These are phyloP conservation scores for Corymbia citriodora DNA, from an alignment of 441 rosid species.

Conservation along the genomic window DNA sequence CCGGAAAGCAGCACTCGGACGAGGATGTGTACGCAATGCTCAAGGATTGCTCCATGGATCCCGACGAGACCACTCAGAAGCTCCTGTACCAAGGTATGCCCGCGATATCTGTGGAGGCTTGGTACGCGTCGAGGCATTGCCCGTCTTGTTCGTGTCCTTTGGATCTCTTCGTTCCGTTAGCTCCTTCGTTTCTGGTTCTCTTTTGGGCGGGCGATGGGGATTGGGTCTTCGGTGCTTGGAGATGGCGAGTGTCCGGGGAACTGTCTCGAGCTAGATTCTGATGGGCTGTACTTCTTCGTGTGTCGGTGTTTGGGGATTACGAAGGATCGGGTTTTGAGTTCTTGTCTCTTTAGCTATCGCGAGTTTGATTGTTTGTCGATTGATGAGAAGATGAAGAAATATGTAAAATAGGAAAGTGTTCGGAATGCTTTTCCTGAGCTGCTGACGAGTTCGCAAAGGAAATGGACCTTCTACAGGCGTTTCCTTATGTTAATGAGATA, in stretches of 20 bases:
- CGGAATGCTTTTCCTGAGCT: not conserved
- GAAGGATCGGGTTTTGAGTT: not conserved
- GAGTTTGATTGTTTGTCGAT: not conserved
- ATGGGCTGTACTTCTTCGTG: not conserved
- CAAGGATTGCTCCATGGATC: slow-evolving; percentile 67
- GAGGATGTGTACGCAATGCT: slow-evolving; percentile 76
- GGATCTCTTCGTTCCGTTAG: not conserved
- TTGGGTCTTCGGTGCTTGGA: not conserved
- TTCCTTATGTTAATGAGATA: not conserved
- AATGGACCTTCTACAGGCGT: not conserved
- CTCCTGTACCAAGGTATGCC: slow-evolving; percentile 60
- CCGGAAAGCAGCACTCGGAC: slow-evolving; percentile 77
- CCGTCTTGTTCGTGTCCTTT: not conserved
- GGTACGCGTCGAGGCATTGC: not conserved
- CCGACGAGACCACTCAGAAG: slow-evolving; percentile 72
- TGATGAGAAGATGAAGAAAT: not conserved
- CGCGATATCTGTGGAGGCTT: not conserved
- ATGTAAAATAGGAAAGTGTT: not conserved
- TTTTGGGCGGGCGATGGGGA: not conserved
- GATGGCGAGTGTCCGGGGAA: not conserved
- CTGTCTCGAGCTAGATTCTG: not conserved
- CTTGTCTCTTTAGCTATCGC: not conserved
- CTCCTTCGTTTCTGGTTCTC: not conserved
- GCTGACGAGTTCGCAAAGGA: not conserved
- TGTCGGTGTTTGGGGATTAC: not conserved